These are phyloP conservation scores for Aspergillus caelatus DNA, from an alignment of 2,329 filamentous ascomycete genomes.

Conservation along the genomic window DNA sequence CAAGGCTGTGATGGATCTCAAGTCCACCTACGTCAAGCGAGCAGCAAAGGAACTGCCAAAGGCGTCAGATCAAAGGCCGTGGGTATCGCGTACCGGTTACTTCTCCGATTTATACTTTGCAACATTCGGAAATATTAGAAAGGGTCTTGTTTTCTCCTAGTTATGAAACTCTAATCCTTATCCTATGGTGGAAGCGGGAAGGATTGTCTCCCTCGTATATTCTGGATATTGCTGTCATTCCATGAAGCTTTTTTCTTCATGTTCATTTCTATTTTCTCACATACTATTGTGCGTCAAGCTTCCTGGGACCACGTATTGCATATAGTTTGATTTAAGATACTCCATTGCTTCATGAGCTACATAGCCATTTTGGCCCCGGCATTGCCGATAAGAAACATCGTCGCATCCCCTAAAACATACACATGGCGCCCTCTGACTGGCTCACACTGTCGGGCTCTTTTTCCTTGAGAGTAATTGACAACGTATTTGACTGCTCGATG, in stretches of 20 bases:
- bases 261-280: neutral
- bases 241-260: neutral
- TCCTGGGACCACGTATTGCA: rapidly evolving
- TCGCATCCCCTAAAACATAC: too few relatives aligned
- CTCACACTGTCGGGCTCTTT: too few relatives aligned
- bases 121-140: neutral
- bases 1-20: neutral
- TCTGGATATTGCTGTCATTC: neutral
- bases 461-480: too few relatives aligned
- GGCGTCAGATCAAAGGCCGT: neutral
- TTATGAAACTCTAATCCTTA: neutral
- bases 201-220: neutral
- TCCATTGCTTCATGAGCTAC: neutral
- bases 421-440: too few relatives aligned
- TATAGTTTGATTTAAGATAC: neutral
- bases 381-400: too few relatives aligned
- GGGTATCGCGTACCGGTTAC: neutral
- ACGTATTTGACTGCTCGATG: too few relatives aligned
- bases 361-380: too few relatives aligned
- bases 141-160: neutral
- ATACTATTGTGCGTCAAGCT: neutral
- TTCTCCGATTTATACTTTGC: neutral
- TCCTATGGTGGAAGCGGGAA: neutral
- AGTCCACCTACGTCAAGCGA: neutral
- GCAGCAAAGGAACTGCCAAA: neutral